Percentiles rank a stretch among this genome's conserved stretches.
Evolutionary conservation across 2,329 filamentous ascomycete species (phyloP).

Genomic region (Trichophyton simii): DNA sequence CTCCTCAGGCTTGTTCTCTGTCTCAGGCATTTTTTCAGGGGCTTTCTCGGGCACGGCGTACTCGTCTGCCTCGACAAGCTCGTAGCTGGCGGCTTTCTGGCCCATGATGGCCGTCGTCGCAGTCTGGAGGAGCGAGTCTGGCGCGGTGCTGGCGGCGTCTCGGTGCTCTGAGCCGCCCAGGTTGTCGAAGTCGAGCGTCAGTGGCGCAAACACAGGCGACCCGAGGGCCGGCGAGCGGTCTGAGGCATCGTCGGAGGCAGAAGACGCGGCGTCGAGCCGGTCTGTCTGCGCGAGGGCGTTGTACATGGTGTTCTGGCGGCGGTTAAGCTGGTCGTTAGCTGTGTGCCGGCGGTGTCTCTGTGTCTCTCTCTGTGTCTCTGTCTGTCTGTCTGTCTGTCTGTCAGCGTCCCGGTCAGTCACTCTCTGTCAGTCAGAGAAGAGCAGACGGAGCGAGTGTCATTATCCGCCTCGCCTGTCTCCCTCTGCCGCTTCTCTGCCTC

Average conservation of each 20-base stretch:
- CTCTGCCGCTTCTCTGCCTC: not conserved
- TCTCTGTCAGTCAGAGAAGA: not conserved
- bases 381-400: not conserved
- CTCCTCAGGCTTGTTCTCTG: constrained; percentile 13
- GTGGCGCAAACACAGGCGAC: constrained; percentile 19
- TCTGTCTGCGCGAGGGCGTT: constrained; percentile 33
- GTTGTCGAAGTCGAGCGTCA: constrained; percentile 23
- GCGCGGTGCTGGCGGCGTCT: constrained; percentile 14
- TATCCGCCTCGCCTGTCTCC: not conserved
- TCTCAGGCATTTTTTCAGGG: not conserved
- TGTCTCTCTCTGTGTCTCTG: not conserved
- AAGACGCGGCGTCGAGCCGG: constrained; percentile 24
- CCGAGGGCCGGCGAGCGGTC: constrained; percentile 20
- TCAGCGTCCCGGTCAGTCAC: not conserved
- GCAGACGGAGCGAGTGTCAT: not conserved
- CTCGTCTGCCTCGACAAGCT: constrained; percentile 37
- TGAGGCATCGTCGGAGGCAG: constrained; percentile 24
- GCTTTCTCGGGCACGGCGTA: constrained; percentile 17
- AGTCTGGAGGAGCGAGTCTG: constrained; percentile 12
- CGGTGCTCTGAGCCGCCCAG: constrained; percentile 19
- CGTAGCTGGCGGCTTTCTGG: constrained; percentile 24
- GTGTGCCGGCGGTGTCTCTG: not conserved
- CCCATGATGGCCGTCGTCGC: constrained; percentile 6
- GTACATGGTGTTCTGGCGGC: constrained; percentile 26
- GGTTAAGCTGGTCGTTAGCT: not conserved